These are phyloP conservation scores for Podospora conica DNA, from an alignment of 495 filamentous ascomycete genomes.

Conservation along the genomic window DNA sequence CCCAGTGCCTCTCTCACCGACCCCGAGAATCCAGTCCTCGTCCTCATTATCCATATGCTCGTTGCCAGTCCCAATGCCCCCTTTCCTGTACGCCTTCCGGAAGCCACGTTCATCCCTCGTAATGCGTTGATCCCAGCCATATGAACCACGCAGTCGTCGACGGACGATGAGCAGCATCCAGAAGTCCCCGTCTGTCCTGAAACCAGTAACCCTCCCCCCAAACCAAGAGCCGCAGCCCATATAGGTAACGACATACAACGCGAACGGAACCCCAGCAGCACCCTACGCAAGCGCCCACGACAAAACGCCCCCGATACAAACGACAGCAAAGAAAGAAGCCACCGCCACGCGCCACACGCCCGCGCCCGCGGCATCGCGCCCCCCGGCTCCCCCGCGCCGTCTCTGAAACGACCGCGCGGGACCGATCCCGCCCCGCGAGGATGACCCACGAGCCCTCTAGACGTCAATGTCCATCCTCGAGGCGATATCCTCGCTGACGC, in stretches of 20 bases:
- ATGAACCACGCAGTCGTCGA: neutral
- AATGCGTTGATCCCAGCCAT: neutral
- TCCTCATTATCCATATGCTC: neutral
- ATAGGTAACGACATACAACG: neutral
- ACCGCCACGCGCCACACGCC: neutral
- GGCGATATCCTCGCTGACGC: slow-evolving; percentile 69
- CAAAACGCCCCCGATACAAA: neutral
- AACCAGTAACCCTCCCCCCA: neutral
- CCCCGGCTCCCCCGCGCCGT: neutral
- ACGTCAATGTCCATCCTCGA: slow-evolving; percentile 60
- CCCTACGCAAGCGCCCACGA: neutral
- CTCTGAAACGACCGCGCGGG: neutral
- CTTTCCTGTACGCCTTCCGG: slow-evolving; percentile 1
- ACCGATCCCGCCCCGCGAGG: neutral
- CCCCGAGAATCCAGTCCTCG: slow-evolving; percentile 3
- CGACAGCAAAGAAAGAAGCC: neutral
- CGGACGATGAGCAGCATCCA: neutral
- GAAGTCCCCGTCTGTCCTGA: neutral
- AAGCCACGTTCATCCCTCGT: neutral
- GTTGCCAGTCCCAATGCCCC: neutral
- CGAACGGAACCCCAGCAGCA: neutral
- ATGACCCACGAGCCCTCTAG: neutral
- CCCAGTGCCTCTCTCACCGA: slow-evolving; percentile 18
- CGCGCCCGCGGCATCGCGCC: neutral
- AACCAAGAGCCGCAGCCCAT: neutral